A percentile compares a stretch with the other conserved stretches of the same genome.
phyloP scores from a whole-genome alignment of 139 green algal species.

The Coelastrella sp. region DNA sequence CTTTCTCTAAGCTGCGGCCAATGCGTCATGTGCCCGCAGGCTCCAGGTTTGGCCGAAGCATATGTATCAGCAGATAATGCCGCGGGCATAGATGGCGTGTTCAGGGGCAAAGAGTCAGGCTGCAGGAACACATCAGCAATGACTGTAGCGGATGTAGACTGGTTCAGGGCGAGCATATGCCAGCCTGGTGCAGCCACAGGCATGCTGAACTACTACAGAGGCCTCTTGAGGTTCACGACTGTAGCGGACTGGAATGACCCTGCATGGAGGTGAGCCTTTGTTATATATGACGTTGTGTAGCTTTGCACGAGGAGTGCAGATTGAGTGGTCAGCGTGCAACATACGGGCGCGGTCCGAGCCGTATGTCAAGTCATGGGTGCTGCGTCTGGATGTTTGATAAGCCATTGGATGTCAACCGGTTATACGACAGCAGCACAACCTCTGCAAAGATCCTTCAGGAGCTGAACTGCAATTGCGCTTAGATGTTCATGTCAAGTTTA shows the following conservation, averaged over 20 bases:
- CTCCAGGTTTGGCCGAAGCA: conserved; percentile 6
- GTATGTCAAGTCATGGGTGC: too few relatives aligned
- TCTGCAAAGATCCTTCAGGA: too few relatives aligned
- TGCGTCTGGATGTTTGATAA: too few relatives aligned
- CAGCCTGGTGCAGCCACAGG: conserved; percentile 56
- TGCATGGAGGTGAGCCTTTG: conserved; percentile 25
- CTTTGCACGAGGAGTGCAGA: not conserved
- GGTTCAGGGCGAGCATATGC: conserved; percentile 44
- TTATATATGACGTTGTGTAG: not conserved
- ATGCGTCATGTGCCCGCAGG: conserved; percentile 2
- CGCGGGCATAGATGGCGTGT: not conserved
- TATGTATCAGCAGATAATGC: conserved; percentile 18
- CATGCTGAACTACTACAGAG: conserved; percentile 66
- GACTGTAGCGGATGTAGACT: conserved; percentile 7
- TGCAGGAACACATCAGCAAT: not conserved
- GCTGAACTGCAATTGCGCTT: too few relatives aligned
- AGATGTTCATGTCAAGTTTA: too few relatives aligned
- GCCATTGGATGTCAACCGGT: too few relatives aligned
- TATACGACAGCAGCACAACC: too few relatives aligned
- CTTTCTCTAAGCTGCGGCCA: too few relatives aligned
- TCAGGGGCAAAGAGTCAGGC: not conserved
- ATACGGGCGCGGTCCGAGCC: too few relatives aligned
- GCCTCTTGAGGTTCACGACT: conserved; percentile 12
- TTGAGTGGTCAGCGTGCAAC: not conserved
- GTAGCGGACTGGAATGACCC: not conserved